A percentile compares a stretch with the other conserved stretches of the same genome.
These are phyloP conservation scores for Diaporthe citri DNA, from an alignment of 2,329 filamentous ascomycete species.

Conservation along the genomic window DNA sequence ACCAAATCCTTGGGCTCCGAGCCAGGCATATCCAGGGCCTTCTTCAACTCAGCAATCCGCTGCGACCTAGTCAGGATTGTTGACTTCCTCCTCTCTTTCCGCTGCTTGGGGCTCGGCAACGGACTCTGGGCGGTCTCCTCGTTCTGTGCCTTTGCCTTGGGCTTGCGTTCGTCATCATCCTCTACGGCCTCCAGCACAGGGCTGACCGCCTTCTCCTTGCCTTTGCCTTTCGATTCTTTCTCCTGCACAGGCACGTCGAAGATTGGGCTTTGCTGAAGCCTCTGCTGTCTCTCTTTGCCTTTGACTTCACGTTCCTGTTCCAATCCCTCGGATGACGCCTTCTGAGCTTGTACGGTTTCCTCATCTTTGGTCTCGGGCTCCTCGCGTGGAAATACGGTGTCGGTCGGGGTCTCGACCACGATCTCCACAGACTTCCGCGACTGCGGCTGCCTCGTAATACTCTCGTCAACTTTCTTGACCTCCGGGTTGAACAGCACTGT, in stretches of 20 bases:
- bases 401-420: conserved; percentile 41
- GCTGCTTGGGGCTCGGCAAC: conserved; percentile 40
- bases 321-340: neutral
- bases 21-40: conserved; percentile 34
- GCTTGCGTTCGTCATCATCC: neutral
- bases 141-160: neutral
- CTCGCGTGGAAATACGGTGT: neutral
- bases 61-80: conserved; percentile 30
- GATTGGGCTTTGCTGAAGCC: neutral
- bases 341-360: neutral
- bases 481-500: conserved; percentile 5
- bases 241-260: neutral
- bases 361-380: neutral
- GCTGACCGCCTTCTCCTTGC: neutral
- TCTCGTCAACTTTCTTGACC: conserved; percentile 22
- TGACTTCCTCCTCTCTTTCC: conserved; percentile 38
- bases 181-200: neutral
- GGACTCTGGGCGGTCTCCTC: conserved; percentile 14
- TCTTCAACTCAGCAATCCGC: conserved; percentile 32
- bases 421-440: conserved; percentile 6
- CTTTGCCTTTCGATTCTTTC: conserved; percentile 35
- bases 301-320: neutral
- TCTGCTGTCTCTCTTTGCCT: neutral
- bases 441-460: conserved; percentile 4
- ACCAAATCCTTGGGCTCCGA: conserved; percentile 37